A percentile compares a stretch with the other conserved stretches of the same genome.
Conservation (phyloP, 306 rosid genomes). For the Pterocarpus santalinus region DNA sequence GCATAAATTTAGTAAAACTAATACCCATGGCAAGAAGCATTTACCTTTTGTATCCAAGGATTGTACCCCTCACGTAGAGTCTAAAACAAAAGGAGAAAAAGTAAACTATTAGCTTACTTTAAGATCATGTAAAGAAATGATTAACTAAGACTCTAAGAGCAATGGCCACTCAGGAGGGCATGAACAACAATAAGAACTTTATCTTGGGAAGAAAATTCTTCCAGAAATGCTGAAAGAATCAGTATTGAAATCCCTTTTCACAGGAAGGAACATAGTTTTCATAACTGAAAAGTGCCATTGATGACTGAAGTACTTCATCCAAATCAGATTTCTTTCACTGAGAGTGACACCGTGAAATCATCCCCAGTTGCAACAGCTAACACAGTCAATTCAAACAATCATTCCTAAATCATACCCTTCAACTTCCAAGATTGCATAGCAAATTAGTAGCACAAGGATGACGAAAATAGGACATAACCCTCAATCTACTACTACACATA, state of each 20-base stretch:
- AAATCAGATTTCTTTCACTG: not conserved
- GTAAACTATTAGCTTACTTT: not conserved
- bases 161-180: not conserved
- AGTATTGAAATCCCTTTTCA: not conserved
- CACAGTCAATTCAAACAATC: not conserved
- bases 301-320: not conserved
- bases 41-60: constrained; percentile 97
- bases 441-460: not conserved
- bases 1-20: not conserved
- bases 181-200: not conserved
- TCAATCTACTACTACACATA: not conserved
- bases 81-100: constrained; percentile 42
- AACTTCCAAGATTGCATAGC: not conserved
- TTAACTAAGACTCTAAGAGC: not conserved
- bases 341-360: not conserved
- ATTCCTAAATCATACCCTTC: not conserved
- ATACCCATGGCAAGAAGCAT: not conserved
- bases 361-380: not conserved
- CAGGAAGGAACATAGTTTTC: not conserved
- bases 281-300: not conserved
- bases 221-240: not conserved
- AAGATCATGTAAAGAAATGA: not conserved
- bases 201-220: not conserved
- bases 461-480: not conserved
- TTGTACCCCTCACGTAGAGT: constrained; percentile 85